Evolutionary conservation across 2,329 filamentous ascomycete genomes (phyloP).

Genomic region (Cladorrhinum sp.): DNA sequence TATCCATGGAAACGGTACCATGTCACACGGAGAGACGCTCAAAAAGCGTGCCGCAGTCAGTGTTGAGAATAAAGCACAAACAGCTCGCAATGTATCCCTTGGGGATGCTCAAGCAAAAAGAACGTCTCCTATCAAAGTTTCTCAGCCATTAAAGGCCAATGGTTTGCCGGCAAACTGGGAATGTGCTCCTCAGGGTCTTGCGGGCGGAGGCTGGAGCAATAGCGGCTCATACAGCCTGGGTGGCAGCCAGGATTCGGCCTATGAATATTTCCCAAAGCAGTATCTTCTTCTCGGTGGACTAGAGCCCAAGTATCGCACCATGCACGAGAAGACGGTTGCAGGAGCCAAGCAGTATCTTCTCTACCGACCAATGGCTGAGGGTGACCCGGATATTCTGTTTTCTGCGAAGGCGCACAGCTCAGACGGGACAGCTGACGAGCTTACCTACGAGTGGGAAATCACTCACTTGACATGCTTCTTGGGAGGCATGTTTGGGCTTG

Average conservation of each 20-base stretch:
- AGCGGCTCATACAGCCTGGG: conserved; percentile 57
- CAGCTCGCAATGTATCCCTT: background rate
- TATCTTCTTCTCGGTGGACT: conserved; percentile 74
- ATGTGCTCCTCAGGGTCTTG: conserved; percentile 61
- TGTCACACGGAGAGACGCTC: background rate
- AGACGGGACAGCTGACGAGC: conserved; percentile 40
- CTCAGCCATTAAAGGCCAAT: conserved; percentile 34
- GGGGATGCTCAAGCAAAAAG: conserved; percentile 8
- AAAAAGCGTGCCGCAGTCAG: conserved; percentile 23
- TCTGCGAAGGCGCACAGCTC: conserved; percentile 58
- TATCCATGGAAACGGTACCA: background rate
- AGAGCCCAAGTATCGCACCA: conserved; percentile 65
- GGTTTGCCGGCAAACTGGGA: conserved; percentile 40
- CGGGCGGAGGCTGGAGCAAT: conserved; percentile 41
- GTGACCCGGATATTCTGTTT: conserved; percentile 68
- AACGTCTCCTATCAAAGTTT: background rate
- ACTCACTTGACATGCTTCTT: conserved; percentile 66
- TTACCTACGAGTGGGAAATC: conserved; percentile 55
- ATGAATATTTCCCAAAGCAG: conserved; percentile 69
- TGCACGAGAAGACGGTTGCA: conserved; percentile 68
- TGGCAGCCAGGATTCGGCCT: conserved; percentile 66
- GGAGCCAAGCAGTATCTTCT: conserved; percentile 71
- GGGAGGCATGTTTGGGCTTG: conserved; percentile 67
- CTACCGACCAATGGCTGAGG: conserved; percentile 71
- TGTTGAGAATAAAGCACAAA: background rate